Evolutionary conservation across 208 protist genomes (phyloP).

Genomic region (Borovskyia barvae): DNA sequence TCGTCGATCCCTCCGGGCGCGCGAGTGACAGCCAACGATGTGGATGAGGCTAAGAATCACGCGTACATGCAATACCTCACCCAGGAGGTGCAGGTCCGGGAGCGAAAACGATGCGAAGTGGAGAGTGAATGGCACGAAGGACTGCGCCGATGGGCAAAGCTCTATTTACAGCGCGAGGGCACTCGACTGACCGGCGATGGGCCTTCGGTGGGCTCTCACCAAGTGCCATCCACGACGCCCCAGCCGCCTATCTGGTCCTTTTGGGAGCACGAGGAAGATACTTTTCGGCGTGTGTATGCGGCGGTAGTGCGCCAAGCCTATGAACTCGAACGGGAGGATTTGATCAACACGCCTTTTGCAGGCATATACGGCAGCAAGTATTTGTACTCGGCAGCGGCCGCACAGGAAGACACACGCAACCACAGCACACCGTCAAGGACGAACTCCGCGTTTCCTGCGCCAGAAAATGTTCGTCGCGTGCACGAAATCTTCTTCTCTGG

Average conservation of each 20-base stretch:
- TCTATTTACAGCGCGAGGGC: neutral
- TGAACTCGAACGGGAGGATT: constrained; percentile 13
- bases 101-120: constrained; percentile 19
- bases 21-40: too few species aligned
- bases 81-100: constrained; percentile 32
- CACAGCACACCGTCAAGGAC: neutral
- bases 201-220: too few species aligned
- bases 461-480: neutral
- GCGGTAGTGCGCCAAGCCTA: constrained; percentile 16
- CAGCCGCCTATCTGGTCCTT: constrained; percentile 5
- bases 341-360: constrained; percentile 36
- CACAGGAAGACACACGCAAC: neutral
- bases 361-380: constrained; percentile 2
- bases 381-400: constrained; percentile 5
- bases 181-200: too few species aligned
- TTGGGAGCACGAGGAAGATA: neutral
- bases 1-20: too few species aligned
- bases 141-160: constrained; percentile 26
- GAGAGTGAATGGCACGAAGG: constrained; percentile 20
- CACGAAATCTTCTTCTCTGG: constrained; percentile 12
- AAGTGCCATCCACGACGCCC: neutral
- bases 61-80: constrained; percentile 33
- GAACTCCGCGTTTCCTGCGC: neutral
- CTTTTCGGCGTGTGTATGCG: constrained; percentile 22
- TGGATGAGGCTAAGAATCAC: neutral